A percentile compares a stretch with the other conserved stretches of the same genome.
Evolutionary conservation across 2,329 filamentous ascomycete genomes (phyloP).

Genomic region (Trichoderma sp.): DNA sequence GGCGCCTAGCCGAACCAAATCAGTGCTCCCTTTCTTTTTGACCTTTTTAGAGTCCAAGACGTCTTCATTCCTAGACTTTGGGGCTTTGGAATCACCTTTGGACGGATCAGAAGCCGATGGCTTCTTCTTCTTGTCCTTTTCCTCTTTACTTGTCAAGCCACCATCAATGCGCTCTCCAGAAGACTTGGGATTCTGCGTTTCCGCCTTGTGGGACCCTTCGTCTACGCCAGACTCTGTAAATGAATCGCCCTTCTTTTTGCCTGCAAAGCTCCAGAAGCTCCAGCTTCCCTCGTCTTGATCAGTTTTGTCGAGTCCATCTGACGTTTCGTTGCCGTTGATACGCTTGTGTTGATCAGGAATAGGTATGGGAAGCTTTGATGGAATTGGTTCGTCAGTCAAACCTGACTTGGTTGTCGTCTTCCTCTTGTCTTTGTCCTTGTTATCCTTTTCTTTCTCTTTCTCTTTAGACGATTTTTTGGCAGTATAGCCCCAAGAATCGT

Average conservation of each 20-base stretch:
- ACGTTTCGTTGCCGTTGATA: constrained; percentile 29
- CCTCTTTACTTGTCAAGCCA: constrained; percentile 1
- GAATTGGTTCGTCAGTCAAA: neutral
- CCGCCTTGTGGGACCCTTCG: neutral
- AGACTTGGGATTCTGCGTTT: constrained; percentile 1
- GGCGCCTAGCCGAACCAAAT: constrained; percentile 43
- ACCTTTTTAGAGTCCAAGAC: constrained; percentile 34
- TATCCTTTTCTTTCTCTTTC: constrained; percentile 24
- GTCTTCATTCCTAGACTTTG: constrained; percentile 31
- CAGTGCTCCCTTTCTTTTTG: constrained; percentile 43
- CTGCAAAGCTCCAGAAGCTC: constrained; percentile 34
- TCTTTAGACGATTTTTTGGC: constrained; percentile 35
- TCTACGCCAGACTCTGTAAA: constrained; percentile 9
- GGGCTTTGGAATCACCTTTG: constrained; percentile 29
- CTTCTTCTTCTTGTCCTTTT: constrained; percentile 31
- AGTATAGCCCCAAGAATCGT: constrained; percentile 31
- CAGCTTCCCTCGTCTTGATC: constrained; percentile 28
- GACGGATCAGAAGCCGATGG: constrained; percentile 29
- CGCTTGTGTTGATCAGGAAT: neutral
- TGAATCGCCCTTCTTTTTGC: constrained; percentile 19
- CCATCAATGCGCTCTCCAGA: constrained; percentile 2
- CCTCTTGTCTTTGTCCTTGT: constrained; percentile 28
- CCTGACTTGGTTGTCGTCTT: constrained; percentile 8
- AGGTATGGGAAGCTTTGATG: neutral
- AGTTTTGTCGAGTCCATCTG: constrained; percentile 13